Conservation (phyloP, 169 alveolate species). For the Ichthyophthirius multifiliis region DNA sequence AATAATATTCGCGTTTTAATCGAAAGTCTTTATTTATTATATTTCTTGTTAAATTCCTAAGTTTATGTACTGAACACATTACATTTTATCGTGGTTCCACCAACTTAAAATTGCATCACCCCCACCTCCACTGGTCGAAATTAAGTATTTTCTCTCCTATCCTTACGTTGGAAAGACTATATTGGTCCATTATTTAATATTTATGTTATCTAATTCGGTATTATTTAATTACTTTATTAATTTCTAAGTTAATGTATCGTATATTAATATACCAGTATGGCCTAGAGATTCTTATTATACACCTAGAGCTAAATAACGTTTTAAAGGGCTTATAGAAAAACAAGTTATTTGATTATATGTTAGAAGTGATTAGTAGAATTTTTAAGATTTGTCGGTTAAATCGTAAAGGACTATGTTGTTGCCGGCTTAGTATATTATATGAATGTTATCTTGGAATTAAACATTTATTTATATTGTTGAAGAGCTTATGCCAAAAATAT, state of each 20-base stretch:
- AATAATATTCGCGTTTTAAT: background rate
- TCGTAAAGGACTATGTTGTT: constrained; percentile 27
- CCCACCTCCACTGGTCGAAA: constrained; percentile 60
- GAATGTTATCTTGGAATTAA: constrained; percentile 28
- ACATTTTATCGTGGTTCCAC: constrained; percentile 4
- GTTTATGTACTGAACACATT: background rate
- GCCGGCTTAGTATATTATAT: constrained; percentile 37
- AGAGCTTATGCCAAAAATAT: constrained; percentile 34
- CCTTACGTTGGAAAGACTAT: constrained; percentile 32
- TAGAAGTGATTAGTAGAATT: constrained; percentile 13
- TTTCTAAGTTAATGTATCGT: constrained; percentile 25
- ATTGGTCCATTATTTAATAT: constrained; percentile 23
- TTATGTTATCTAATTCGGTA: background rate
- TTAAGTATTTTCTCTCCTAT: constrained; percentile 45
- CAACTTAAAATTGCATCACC: constrained; percentile 31
- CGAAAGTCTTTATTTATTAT: too few relatives aligned
- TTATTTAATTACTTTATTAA: constrained; percentile 10
- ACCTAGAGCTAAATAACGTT: constrained; percentile 35
- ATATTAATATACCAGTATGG: constrained; percentile 34
- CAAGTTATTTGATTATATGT: constrained; percentile 35
- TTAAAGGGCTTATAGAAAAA: constrained; percentile 27
- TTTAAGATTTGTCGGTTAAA: constrained; percentile 23
- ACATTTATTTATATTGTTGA: constrained; percentile 10
- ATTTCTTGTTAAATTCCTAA: background rate
- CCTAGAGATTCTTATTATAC: constrained; percentile 12